Percentiles rank a stretch among this genome's conserved stretches.
These are phyloP conservation scores for Yamadazyma epiphylla DNA, from an alignment of 1,139 yeast species.

Conservation along the genomic window DNA sequence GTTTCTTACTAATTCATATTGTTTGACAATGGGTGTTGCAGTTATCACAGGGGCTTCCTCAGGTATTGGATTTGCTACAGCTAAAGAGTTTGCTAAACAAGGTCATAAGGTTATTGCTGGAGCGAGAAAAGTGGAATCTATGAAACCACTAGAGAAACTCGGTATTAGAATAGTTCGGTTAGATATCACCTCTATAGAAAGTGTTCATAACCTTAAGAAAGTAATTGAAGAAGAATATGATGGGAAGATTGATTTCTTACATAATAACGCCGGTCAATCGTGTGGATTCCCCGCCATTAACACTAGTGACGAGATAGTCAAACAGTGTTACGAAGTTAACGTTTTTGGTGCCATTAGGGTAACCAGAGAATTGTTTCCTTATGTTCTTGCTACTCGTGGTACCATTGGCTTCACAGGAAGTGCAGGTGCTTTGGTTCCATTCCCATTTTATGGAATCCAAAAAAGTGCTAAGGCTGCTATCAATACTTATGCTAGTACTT, in stretches of 20 bases:
- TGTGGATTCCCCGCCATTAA: conserved; percentile 15
- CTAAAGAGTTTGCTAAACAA: conserved; percentile 57
- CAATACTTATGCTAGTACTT: conserved; percentile 59
- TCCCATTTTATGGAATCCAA: conserved; percentile 9
- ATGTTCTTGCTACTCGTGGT: conserved; percentile 10
- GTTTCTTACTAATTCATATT: too few species aligned
- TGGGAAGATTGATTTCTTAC: conserved; percentile 16
- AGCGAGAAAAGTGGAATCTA: conserved; percentile 56
- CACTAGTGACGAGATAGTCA: conserved; percentile 13
- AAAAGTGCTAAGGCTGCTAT: conserved; percentile 49
- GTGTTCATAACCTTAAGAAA: conserved; percentile 35
- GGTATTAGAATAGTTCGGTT: conserved; percentile 25
- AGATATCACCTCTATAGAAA: conserved; percentile 39
- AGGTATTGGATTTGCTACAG: conserved; percentile 67
- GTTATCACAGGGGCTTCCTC: conserved; percentile 67
- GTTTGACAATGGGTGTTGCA: too few species aligned
- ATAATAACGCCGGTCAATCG: conserved; percentile 15
- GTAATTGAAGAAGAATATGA: conserved; percentile 19
- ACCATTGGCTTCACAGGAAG: conserved; percentile 11
- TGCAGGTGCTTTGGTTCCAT: conserved; percentile 6
- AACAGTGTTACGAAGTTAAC: conserved; percentile 15
- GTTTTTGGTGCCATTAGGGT: conserved; percentile 15
- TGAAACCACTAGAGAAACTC: conserved; percentile 40
- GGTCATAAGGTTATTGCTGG: conserved; percentile 58
- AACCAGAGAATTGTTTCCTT: conserved; percentile 11